These are phyloP conservation scores for Podila epigama DNA, from an alignment of 192 early-diverging fungal species.

Conservation along the genomic window DNA sequence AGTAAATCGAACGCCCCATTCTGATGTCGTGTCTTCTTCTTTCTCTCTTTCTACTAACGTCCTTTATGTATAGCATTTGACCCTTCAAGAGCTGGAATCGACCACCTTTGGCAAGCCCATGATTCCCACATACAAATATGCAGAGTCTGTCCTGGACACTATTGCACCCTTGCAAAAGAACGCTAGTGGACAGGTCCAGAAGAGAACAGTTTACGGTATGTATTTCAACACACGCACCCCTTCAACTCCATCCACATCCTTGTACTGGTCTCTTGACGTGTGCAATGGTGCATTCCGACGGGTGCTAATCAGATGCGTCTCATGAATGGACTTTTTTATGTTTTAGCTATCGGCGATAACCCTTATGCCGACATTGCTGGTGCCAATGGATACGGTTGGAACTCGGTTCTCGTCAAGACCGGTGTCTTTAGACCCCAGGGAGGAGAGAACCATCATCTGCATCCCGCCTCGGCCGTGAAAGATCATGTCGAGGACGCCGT, in stretches of 20 bases:
- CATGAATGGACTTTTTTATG: neutral
- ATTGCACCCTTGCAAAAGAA: conserved; percentile 20
- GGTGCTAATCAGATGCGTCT: no score
- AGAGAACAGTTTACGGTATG: conserved; percentile 49
- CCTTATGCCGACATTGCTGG: conserved; percentile 78
- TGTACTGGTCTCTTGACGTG: neutral
- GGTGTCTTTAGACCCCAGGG: conserved; percentile 68
- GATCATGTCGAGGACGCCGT: conserved; percentile 76
- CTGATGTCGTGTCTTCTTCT: neutral
- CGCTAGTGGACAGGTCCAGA: neutral
- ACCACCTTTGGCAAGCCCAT: conserved; percentile 87
- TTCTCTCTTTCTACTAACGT: neutral
- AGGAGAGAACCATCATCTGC: conserved; percentile 55
- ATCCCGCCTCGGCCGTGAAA: conserved; percentile 65
- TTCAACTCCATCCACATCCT: conserved; percentile 41
- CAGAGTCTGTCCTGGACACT: conserved; percentile 59
- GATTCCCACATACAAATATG: conserved; percentile 74
- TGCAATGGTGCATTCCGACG: no score
- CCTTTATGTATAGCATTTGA: conserved; percentile 27
- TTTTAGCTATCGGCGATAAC: conserved; percentile 70
- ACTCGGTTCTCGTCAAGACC: conserved; percentile 73
- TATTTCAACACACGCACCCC: conserved; percentile 57
- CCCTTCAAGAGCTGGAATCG: conserved; percentile 62
- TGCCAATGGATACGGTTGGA: conserved; percentile 77
- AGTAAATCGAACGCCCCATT: neutral